Evolutionary conservation across 192 early-diverging fungal genomes (phyloP).

Genomic region (Ramicandelaber brevisporus): DNA sequence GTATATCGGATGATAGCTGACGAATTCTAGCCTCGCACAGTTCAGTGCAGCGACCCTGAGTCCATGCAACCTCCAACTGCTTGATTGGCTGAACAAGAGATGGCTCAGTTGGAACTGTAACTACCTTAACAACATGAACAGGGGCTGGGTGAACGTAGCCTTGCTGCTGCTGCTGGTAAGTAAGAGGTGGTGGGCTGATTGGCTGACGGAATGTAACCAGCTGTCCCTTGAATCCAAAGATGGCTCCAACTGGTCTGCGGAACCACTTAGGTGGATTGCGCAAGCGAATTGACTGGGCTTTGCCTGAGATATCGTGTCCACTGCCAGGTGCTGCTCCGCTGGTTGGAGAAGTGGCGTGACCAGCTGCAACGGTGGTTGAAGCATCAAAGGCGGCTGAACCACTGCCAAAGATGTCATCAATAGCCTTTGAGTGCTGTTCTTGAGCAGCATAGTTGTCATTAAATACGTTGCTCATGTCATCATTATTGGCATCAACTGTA

Average conservation of each 20-base stretch:
- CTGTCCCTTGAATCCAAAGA: slow-evolving; percentile 80
- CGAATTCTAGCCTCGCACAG: slow-evolving; percentile 14
- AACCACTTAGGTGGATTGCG: slow-evolving; percentile 90
- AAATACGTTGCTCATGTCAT: slow-evolving; percentile 1
- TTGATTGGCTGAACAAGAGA: slow-evolving; percentile 35
- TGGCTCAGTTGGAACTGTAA: slow-evolving; percentile 51
- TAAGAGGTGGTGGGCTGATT: slow-evolving; percentile 3
- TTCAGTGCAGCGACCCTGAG: slow-evolving; percentile 20
- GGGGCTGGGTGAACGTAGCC: slow-evolving; percentile 9
- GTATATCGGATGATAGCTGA: slow-evolving; percentile 9
- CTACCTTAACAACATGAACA: slow-evolving; percentile 36
- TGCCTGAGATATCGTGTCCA: slow-evolving; percentile 8
- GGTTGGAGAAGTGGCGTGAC: too few species aligned
- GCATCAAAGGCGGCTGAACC: too few species aligned
- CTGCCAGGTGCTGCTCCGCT: too few species aligned
- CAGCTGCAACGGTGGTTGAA: too few species aligned
- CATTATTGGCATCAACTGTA: slow-evolving; percentile 7
- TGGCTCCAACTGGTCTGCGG: slow-evolving; percentile 55
- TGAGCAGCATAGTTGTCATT: slow-evolving; percentile 1
- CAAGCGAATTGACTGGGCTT: slow-evolving; percentile 26
- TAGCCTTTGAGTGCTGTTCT: slow-evolving; percentile 3
- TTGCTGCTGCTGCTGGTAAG: slow-evolving; percentile 9
- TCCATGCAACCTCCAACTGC: slow-evolving; percentile 43
- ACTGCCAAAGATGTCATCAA: slow-evolving; percentile 68
- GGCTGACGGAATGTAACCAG: slow-evolving; percentile 26